Percentiles rank a stretch among this genome's conserved stretches.
phyloP scores from a whole-genome alignment of 1,139 yeast genomes.

The Pichia sp. region DNA sequence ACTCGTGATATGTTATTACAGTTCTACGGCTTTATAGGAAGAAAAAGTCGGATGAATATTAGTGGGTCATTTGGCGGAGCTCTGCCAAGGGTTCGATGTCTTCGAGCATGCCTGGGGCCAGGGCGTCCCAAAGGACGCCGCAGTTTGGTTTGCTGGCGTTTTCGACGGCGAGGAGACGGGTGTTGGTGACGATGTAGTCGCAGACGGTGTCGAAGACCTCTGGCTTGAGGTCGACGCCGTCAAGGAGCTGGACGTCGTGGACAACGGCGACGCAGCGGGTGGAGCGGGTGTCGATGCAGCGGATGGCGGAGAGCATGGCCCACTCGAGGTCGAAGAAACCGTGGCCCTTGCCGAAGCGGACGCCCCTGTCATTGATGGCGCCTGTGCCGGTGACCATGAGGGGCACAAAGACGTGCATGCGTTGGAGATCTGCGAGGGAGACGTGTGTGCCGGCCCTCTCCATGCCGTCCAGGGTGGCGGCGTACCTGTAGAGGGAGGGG shows the following conservation, averaged over 20 bases:
- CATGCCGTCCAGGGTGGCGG: slow-evolving; percentile 31
- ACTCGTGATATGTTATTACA: too few species aligned
- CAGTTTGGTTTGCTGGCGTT: slow-evolving; percentile 26
- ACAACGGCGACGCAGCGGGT: slow-evolving; percentile 29
- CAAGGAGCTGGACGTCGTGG: slow-evolving; percentile 29
- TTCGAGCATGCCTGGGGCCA: slow-evolving; percentile 27
- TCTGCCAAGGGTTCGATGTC: not conserved
- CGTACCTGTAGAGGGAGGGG: slow-evolving; percentile 20
- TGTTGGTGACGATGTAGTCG: slow-evolving; percentile 28
- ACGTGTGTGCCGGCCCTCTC: slow-evolving; percentile 25
- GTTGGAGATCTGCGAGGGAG: slow-evolving; percentile 20
- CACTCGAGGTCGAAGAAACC: slow-evolving; percentile 32
- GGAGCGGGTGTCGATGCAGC: slow-evolving; percentile 18
- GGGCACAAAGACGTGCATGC: slow-evolving; percentile 16
- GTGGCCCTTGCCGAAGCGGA: slow-evolving; percentile 32
- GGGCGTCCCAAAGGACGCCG: slow-evolving; percentile 29
- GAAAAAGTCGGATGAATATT: not conserved
- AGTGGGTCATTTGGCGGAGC: not conserved
- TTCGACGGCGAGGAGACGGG: slow-evolving; percentile 19
- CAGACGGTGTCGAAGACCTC: slow-evolving; percentile 31
- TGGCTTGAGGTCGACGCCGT: slow-evolving; percentile 24
- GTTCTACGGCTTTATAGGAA: not conserved
- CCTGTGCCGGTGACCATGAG: slow-evolving; percentile 32
- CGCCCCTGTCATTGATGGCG: slow-evolving; percentile 30
- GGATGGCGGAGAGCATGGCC: slow-evolving; percentile 29